Percentiles rank a stretch among this genome's conserved stretches.
These are phyloP conservation scores for Ammopiptanthus mongolicus DNA, from an alignment of 306 rosid genomes.

Conservation along the genomic window DNA sequence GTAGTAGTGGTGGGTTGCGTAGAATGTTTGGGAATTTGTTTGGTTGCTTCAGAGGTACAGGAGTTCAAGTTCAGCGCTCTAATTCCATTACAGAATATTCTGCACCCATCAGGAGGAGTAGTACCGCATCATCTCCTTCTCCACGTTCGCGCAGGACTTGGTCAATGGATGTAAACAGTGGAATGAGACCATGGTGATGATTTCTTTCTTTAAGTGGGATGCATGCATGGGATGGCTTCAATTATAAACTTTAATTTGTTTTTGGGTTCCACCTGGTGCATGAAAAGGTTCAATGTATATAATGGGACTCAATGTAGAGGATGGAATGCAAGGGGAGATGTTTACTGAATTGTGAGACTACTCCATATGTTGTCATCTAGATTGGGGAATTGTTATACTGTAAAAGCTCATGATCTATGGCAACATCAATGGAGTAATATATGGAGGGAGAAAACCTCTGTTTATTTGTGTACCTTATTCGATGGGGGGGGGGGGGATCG, in stretches of 20 bases:
- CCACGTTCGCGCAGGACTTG: slow-evolving; percentile 56
- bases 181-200: slow-evolving; percentile 44
- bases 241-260: background rate
- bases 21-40: slow-evolving; percentile 36
- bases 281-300: background rate
- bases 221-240: too few relatives aligned
- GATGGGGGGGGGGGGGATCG: too few relatives aligned
- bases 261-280: background rate
- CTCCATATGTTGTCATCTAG: background rate
- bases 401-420: background rate
- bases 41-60: slow-evolving; percentile 46
- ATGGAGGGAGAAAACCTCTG: too few relatives aligned
- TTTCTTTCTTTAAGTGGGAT: background rate
- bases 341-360: background rate
- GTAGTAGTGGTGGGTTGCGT: slow-evolving; percentile 40
- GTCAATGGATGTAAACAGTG: slow-evolving; percentile 68
- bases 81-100: background rate
- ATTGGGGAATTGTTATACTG: background rate
- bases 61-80: slow-evolving; percentile 6
- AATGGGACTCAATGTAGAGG: background rate
- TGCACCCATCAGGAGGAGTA: background rate
- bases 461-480: too few relatives aligned
- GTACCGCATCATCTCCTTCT: slow-evolving; percentile 9
- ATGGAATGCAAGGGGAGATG: background rate
- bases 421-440: background rate